Conservation (phyloP, 768 basidiomycete genomes). For the Collybia mongolica region DNA sequence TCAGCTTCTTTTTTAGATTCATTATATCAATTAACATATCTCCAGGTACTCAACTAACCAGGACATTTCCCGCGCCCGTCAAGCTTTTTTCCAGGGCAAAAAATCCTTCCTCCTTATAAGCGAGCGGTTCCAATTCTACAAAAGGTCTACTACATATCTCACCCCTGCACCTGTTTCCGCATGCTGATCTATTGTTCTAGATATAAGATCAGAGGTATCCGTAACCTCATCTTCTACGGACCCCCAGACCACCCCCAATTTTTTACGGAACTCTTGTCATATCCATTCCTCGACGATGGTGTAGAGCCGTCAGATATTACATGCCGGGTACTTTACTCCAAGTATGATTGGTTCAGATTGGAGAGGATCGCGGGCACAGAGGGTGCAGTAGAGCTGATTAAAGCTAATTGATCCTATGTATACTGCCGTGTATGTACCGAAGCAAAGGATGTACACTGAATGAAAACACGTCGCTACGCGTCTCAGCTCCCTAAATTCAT, state of each 20-base stretch:
- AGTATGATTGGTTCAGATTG: constrained; percentile 85
- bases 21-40: not conserved
- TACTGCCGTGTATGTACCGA: not conserved
- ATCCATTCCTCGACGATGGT: constrained; percentile 87
- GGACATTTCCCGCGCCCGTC: constrained; percentile 92
- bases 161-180: not conserved
- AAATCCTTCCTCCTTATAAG: constrained; percentile 87
- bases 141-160: constrained; percentile 47
- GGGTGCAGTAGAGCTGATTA: constrained; percentile 40
- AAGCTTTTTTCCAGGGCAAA: constrained; percentile 87
- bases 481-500: too few relatives aligned
- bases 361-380: constrained; percentile 79
- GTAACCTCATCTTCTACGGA: constrained; percentile 91
- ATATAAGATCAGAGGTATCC: constrained; percentile 91
- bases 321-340: constrained; percentile 77
- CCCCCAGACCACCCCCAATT: constrained; percentile 90
- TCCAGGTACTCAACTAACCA: constrained; percentile 87
- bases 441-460: too few relatives aligned
- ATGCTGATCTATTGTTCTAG: constrained; percentile 32
- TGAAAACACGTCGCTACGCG: too few relatives aligned
- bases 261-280: constrained; percentile 87
- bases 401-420: constrained; percentile 18
- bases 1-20: not conserved
- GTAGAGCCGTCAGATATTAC: constrained; percentile 89
- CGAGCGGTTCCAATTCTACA: constrained; percentile 99